Evolutionary conservation across 2,329 filamentous ascomycete genomes (phyloP), one percentile per base, ranked within the genome.

Genomic region (Chrysoporthe deuterocubensis): DNA sequence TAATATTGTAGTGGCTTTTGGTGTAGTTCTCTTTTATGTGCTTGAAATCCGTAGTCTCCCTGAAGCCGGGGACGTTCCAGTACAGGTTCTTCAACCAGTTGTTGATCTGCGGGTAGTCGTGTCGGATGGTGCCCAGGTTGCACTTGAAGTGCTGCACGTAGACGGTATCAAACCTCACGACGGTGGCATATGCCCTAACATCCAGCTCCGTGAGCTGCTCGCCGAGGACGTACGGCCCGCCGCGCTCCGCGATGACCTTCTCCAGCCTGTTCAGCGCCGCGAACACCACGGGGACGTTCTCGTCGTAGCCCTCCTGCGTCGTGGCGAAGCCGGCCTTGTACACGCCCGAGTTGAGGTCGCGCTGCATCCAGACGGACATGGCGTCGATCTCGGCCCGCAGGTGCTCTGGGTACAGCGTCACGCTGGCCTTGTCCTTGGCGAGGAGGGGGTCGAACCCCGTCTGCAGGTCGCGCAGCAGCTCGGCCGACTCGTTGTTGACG

Each of bases 141-240:
- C 86, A 88, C 78, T 90, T 90, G 80, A 90, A 90, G 76, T 90
- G 87, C 78, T 90, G 87, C 14, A 87, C 86, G 73, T 90, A 90
- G 3, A 87, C 83, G 2, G 81, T 77, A 70, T 90, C 88, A 72
- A 90, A 85, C 3, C 88, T 80, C n/a, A 90, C 79, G 16, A 88
- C 71, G 0, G 87, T 89, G 2, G 83, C 81, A 71, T 86, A 90
- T 0, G 84, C 80, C 13, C 85, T 78, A 26, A 90, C 73, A 72
- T 90, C 88, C 13, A 89, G 76, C 74, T 90, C 87, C 0, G 88
- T 90, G 68, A 90, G 72, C 16, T 80, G 73, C 0, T 76, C 73
- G 1, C 88, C 88, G 0, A 90, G 78, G 2, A 90, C 76, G 70
- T 83, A 90, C 0, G 87, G 87, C 0, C 87, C 78, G 7, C 73